Conservation (phyloP, 192 early-diverging fungal genomes). For the Oehlia diaphana region DNA sequence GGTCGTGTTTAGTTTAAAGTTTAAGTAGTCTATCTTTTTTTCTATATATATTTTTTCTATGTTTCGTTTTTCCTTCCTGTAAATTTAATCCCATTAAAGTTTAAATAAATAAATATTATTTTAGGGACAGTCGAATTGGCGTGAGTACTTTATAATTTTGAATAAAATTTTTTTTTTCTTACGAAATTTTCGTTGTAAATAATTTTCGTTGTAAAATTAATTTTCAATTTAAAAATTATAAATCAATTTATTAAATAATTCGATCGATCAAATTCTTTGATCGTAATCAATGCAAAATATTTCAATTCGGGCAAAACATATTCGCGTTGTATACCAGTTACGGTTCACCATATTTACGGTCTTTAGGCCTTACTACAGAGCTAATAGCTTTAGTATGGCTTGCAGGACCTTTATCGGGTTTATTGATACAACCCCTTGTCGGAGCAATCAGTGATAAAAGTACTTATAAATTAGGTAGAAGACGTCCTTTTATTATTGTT, state of each 20-base stretch:
- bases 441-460: conserved; percentile 82
- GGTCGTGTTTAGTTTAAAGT: not conserved
- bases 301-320: not conserved
- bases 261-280: not conserved
- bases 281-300: not conserved
- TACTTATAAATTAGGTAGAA: conserved; percentile 69
- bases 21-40: not conserved
- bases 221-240: not conserved
- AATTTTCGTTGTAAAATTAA: not conserved
- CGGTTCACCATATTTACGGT: conserved; percentile 72
- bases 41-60: not conserved
- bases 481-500: conserved; percentile 82
- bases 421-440: conserved; percentile 73
- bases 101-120: not conserved
- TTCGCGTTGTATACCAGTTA: conserved; percentile 44
- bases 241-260: conserved; percentile 6
- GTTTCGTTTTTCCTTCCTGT: not conserved
- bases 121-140: conserved; percentile 73
- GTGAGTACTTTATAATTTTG: conserved; percentile 31
- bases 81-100: conserved; percentile 8
- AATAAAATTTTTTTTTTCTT: not conserved
- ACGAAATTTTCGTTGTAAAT: too few species aligned
- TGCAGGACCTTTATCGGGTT: conserved; percentile 74
- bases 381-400: conserved; percentile 78
- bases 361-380: conserved; percentile 62